Evolutionary conservation across 139 green algal genomes (phyloP).

Genomic region (Volvox africanus): DNA sequence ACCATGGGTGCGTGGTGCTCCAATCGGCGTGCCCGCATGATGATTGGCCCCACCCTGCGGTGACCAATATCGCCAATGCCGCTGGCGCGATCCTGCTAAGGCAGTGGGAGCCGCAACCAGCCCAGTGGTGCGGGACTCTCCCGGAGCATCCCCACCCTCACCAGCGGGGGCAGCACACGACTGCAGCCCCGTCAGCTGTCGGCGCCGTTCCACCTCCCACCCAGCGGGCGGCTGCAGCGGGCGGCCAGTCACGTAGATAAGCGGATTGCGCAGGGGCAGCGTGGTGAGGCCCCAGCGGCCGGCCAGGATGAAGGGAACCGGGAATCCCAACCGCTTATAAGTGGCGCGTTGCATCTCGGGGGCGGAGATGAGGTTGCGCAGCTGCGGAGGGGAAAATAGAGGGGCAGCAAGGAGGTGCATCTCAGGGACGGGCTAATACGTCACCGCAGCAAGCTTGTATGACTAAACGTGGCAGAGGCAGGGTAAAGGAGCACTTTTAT

Average conservation of each 20-base stretch:
- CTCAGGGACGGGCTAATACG: no score
- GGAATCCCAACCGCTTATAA: conserved; percentile 88
- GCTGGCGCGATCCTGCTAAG: background rate
- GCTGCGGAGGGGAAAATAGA: conserved; percentile 44
- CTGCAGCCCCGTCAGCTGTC: background rate
- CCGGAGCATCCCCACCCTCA: background rate
- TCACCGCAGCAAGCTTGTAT: no score
- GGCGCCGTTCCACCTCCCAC: background rate
- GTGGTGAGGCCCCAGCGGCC: conserved; percentile 76
- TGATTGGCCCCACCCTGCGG: background rate
- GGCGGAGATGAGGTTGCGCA: conserved; percentile 71
- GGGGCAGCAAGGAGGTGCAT: no score
- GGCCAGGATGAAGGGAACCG: conserved; percentile 79
- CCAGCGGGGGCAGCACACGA: background rate
- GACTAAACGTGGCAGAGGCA: no score
- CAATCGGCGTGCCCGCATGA: background rate
- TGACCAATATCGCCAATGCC: background rate
- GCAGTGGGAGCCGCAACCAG: background rate
- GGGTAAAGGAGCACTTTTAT: no score
- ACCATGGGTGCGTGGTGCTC: background rate
- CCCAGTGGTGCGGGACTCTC: background rate
- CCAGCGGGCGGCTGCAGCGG: conserved; percentile 67
- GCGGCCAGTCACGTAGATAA: conserved; percentile 79
- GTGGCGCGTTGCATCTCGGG: conserved; percentile 78
- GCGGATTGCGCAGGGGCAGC: conserved; percentile 67